Conservation (phyloP, 2,329 filamentous ascomycete genomes). For the Sporothrix dimorphospora region DNA sequence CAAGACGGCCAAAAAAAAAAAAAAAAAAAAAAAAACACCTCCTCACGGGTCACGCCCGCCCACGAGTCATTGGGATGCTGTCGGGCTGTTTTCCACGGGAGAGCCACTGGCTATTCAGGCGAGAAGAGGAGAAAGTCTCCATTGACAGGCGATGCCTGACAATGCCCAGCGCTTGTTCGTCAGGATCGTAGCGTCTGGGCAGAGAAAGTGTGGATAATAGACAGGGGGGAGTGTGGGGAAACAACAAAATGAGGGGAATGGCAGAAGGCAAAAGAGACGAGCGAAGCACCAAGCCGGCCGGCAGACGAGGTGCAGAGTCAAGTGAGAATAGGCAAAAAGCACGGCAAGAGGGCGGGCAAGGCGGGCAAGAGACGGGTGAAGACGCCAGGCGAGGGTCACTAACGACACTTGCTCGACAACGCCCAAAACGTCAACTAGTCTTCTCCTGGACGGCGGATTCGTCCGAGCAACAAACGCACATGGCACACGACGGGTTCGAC, state of each 20-base stretch:
- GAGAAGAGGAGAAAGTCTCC: not conserved
- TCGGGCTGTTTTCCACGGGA: slow-evolving; percentile 6
- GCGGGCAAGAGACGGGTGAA: too few species aligned
- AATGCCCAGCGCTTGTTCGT: not conserved
- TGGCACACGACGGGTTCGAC: not conserved
- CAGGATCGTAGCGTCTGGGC: not conserved
- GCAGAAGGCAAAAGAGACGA: not conserved
- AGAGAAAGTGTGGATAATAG: not conserved
- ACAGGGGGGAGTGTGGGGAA: not conserved
- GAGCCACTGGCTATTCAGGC: too few species aligned
- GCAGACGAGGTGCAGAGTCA: not conserved
- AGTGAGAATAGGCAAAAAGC: not conserved
- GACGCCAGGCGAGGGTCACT: too few species aligned
- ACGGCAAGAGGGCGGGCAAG: not conserved
- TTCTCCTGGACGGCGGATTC: not conserved
- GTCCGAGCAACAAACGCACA: slow-evolving; percentile 9
- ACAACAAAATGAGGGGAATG: slow-evolving; percentile 1
- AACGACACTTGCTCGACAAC: not conserved
- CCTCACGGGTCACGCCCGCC: not conserved
- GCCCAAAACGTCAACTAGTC: not conserved
- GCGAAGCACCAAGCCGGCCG: not conserved
- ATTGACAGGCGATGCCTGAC: not conserved
- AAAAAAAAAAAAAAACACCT: too few species aligned
- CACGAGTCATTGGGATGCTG: not conserved
- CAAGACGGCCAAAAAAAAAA: too few species aligned